phyloP scores from a whole-genome alignment of 495 filamentous ascomycete genomes.

The Neurospora sp. region DNA sequence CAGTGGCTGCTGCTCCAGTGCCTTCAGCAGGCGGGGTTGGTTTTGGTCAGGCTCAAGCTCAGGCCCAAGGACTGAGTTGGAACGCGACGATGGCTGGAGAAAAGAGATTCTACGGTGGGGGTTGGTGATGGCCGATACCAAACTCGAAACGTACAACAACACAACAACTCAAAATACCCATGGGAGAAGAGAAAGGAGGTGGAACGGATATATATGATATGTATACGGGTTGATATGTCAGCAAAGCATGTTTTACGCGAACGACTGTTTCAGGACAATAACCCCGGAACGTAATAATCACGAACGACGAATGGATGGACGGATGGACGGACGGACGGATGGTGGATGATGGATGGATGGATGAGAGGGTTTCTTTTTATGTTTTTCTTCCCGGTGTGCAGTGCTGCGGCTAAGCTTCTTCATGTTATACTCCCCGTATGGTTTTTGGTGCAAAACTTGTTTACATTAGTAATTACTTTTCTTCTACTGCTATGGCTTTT shows the following conservation, averaged over 20 bases:
- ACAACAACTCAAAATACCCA: neutral
- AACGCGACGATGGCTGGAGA: neutral
- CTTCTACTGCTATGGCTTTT: neutral
- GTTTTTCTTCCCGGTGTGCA: neutral
- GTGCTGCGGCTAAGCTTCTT: neutral
- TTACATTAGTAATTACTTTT: neutral
- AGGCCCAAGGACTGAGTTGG: neutral
- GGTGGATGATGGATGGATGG: neutral
- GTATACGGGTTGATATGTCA: neutral
- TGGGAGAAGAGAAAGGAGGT: neutral
- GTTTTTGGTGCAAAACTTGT: neutral
- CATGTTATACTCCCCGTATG: neutral
- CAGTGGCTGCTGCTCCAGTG: neutral
- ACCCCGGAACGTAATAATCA: neutral
- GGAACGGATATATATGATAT: neutral
- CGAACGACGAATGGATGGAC: neutral
- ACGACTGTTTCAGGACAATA: neutral
- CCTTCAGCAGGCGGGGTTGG: neutral
- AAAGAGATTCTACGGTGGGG: neutral
- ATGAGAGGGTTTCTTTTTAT: neutral
- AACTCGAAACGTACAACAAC: neutral
- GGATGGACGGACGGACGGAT: neutral
- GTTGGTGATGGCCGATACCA: neutral
- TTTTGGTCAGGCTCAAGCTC: neutral
- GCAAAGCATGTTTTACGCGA: neutral